Evolutionary conservation across 805 yeast genomes (phyloP).

Genomic region (Brettanomyces naardenensis): DNA sequence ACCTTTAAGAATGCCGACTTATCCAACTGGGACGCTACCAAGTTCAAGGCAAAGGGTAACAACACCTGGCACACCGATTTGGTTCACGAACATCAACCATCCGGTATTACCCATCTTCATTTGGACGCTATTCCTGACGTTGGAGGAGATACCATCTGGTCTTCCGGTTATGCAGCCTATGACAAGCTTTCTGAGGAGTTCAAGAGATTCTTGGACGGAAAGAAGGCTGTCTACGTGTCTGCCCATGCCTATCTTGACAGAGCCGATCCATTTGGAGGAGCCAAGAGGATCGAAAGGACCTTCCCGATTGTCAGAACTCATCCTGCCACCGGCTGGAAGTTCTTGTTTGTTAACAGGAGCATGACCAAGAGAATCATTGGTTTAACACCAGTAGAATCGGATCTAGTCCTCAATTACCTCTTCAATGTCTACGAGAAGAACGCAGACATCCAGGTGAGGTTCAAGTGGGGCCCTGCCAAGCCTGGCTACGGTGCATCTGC

Average conservation of each 20-base stretch:
- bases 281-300: slow-evolving; percentile 40
- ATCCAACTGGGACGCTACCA: slow-evolving; percentile 12
- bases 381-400: slow-evolving; percentile 42
- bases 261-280: slow-evolving; percentile 37
- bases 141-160: slow-evolving; percentile 52
- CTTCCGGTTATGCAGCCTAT: slow-evolving; percentile 51
- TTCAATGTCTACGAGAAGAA: slow-evolving; percentile 40
- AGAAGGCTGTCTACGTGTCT: slow-evolving; percentile 35
- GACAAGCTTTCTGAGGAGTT: slow-evolving; percentile 46
- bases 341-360: slow-evolving; percentile 43
- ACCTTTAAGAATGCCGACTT: slow-evolving; percentile 13
- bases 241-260: slow-evolving; percentile 32
- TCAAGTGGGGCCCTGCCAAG: slow-evolving; percentile 37
- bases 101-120: slow-evolving; percentile 48
- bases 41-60: slow-evolving; percentile 11
- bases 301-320: slow-evolving; percentile 59
- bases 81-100: slow-evolving; percentile 48
- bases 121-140: slow-evolving; percentile 40
- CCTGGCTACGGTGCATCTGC: slow-evolving; percentile 37
- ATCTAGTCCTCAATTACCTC: slow-evolving; percentile 36
- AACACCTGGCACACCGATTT: slow-evolving; percentile 42
- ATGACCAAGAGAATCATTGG: slow-evolving; percentile 47
- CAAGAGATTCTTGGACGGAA: slow-evolving; percentile 44
- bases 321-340: slow-evolving; percentile 59
- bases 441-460: slow-evolving; percentile 49